A percentile compares a stretch with the other conserved stretches of the same genome.
Evolutionary conservation across 495 filamentous ascomycete species (phyloP).

Genomic region (Xylaria curta): DNA sequence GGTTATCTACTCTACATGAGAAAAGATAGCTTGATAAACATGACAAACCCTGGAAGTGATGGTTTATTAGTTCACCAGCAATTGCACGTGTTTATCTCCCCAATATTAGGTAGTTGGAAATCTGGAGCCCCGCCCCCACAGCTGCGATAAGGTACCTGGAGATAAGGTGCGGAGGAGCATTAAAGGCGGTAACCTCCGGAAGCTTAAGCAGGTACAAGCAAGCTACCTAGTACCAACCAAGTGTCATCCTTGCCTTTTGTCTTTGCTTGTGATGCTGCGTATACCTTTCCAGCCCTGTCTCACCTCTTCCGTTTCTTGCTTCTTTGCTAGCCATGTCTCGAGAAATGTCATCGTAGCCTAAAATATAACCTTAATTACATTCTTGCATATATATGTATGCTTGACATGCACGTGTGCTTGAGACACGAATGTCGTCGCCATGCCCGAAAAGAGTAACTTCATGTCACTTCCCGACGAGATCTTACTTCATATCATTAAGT

Average conservation of each 20-base stretch:
- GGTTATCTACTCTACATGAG: too few species aligned
- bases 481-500: constrained; percentile 74
- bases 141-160: background rate
- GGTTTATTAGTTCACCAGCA: too few species aligned
- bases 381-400: background rate
- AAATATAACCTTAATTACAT: background rate
- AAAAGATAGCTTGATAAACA: too few species aligned
- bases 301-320: background rate
- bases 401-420: constrained; percentile 1
- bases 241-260: background rate
- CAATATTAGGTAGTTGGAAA: background rate
- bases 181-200: background rate
- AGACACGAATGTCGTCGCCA: constrained; percentile 7
- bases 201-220: constrained; percentile 5
- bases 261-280: constrained; percentile 3
- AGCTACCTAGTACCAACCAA: background rate
- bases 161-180: constrained; percentile 10
- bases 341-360: background rate
- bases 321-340: background rate
- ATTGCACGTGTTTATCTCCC: too few species aligned
- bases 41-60: too few species aligned
- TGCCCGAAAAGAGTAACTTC: constrained; percentile 34
- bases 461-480: constrained; percentile 77
- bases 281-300: background rate
- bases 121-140: background rate